phyloP scores from a whole-genome alignment of 2,329 filamentous ascomycete genomes.

The Microdochium paspali region DNA sequence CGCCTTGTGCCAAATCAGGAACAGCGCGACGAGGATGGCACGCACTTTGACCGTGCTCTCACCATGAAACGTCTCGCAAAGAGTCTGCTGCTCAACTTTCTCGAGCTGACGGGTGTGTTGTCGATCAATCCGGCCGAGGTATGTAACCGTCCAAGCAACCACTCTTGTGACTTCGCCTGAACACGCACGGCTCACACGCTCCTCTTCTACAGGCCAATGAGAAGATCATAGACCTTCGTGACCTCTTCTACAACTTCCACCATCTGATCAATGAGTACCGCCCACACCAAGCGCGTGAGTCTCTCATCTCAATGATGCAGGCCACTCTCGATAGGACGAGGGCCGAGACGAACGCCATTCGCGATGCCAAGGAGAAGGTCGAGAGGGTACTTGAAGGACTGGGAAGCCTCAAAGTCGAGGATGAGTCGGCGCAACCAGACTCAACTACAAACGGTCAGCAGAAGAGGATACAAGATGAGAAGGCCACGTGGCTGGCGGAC shows the following conservation, averaged over 20 bases:
- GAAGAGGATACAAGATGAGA: constrained; percentile 12
- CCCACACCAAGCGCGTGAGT: constrained; percentile 86
- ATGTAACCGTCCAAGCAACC: constrained; percentile 13
- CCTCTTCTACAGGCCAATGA: constrained; percentile 40
- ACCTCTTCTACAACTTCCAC: constrained; percentile 83
- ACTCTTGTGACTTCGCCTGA: constrained; percentile 2
- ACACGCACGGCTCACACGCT: background rate
- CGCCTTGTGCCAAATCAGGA: constrained; percentile 46
- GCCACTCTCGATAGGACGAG: constrained; percentile 65
- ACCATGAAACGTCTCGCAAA: constrained; percentile 73
- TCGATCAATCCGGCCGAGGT: constrained; percentile 52
- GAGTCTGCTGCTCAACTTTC: constrained; percentile 77
- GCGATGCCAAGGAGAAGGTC: constrained; percentile 61
- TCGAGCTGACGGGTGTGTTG: constrained; percentile 71
- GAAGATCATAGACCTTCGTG: constrained; percentile 71
- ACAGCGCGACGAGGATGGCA: constrained; percentile 37
- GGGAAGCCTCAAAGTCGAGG: constrained; percentile 35
- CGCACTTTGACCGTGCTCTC: constrained; percentile 53
- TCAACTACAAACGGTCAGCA: constrained; percentile 4
- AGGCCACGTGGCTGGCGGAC: constrained; percentile 7
- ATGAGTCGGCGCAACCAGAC: constrained; percentile 2
- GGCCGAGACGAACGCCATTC: constrained; percentile 63
- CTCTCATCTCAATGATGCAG: constrained; percentile 80
- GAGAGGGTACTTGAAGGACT: constrained; percentile 64
- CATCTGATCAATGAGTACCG: constrained; percentile 91